Evolutionary conservation across 768 basidiomycete species (phyloP), one percentile per base, ranked within the genome.

Genomic region (Leccinum rimulosum): DNA sequence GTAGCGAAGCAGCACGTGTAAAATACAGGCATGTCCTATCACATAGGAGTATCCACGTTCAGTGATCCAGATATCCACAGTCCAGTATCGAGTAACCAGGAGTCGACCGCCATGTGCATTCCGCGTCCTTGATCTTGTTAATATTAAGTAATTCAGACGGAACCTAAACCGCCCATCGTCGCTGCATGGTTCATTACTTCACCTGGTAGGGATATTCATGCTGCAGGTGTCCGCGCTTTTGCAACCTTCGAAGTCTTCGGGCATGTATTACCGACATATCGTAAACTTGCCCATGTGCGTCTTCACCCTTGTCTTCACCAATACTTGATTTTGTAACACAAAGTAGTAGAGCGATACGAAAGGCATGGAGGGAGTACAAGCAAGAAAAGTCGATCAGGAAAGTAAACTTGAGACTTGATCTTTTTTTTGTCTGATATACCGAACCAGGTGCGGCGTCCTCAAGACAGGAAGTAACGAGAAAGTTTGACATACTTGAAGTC

Each of bases 341-440:
- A 75, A 74, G 76, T 74, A 76, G 71, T 77, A 80, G 77, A 74
- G 74, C 75, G 75, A 73, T 77, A 77, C 69, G 75, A 76, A 74
- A 75, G 65, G 68, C 69, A 69, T 63, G 67, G 52, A 43, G 60
- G 63, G 63, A 70, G 66, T 74, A 76, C 74, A 71, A 79, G 74
- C 73, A 78, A 78, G 79, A 82, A 79, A 82, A 74, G 77, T 76
- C 71, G 81, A 75, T 72, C 79, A 79, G 76, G 78, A 79, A 70
- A 79, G 73, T 75, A 80, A 75, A 86, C 84, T 85, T 86, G 84
- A 80, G 84, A 83, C 82, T 86, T 85, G 83, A 76, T 71, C 76
- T 76, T 76, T 77, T 76, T 76, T 75, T 81, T 52, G 52, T 52
- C 76, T 81, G 75, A 77, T 71, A 73, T 82, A 85, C 79, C 78